A percentile compares a stretch with the other conserved stretches of the same genome.
Evolutionary conservation across 2,329 filamentous ascomycete genomes (phyloP).

Genomic region (Xylariaceae sp.): DNA sequence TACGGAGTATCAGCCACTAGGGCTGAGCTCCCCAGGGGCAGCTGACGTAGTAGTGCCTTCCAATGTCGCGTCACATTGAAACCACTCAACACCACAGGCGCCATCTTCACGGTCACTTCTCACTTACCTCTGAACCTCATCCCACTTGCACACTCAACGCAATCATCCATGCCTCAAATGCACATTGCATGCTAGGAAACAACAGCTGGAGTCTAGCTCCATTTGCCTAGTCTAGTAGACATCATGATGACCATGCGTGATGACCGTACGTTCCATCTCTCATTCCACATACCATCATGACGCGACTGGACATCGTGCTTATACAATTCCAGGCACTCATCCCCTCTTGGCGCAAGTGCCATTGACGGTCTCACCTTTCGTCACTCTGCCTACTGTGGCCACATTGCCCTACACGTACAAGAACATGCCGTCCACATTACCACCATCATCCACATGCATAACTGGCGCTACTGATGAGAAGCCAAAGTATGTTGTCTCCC

Average conservation of each 20-base stretch:
- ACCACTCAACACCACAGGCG: too few relatives aligned
- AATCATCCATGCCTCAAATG: too few relatives aligned
- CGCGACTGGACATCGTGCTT: conserved; percentile 12
- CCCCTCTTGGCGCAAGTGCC: conserved; percentile 88
- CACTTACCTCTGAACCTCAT: too few relatives aligned
- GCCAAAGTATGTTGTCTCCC: conserved; percentile 71
- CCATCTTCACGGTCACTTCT: too few relatives aligned
- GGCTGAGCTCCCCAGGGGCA: too few relatives aligned
- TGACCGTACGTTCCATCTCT: conserved; percentile 28
- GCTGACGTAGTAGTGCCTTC: too few relatives aligned
- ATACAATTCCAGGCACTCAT: conserved; percentile 60
- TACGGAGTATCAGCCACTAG: too few relatives aligned
- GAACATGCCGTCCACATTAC: conserved; percentile 79
- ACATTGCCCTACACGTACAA: conserved; percentile 97
- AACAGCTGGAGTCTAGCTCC: too few relatives aligned
- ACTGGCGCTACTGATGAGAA: conserved; percentile 41
- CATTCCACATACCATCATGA: conserved; percentile 4
- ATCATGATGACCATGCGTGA: conserved; percentile 35
- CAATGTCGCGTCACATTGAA: too few relatives aligned
- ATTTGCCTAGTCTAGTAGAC: too few relatives aligned
- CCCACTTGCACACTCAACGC: too few relatives aligned
- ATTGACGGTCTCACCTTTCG: conserved; percentile 89
- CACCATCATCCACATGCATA: conserved; percentile 62
- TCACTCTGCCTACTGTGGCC: conserved; percentile 82
- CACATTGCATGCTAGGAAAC: too few relatives aligned